Evolutionary conservation across 257 asterid genomes (phyloP), one percentile per base, ranked within the genome.

Genomic region (Scutellaria baicalensis): DNA sequence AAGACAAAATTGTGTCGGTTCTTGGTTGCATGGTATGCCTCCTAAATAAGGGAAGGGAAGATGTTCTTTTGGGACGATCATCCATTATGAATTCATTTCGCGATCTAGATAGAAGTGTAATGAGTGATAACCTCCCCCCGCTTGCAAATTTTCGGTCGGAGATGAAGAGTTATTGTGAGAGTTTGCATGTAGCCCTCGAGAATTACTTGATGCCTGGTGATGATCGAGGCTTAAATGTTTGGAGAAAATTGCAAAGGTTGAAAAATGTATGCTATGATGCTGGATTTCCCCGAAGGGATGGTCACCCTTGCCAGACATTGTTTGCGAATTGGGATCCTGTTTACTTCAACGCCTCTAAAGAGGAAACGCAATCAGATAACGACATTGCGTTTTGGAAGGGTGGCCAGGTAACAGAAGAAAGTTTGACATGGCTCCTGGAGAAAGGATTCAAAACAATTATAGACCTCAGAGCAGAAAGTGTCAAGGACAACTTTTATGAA

Each of bases 21-120:
- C 96, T 94, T 66, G 97, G 99, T 70, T 89, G 99, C 87, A 94
- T 94, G 97, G 85, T 91, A 12, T 94, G 91, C 70, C 96, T 94
- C 20, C 81, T 94, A 35, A 89, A 91, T 66, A 89, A 94, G 83
- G 99, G 99, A 60, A 86, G 89, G 74, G 97, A 87, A 64, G 99
- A 94, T 68, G 99, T 94, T 59, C 81, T 94, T 40, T 61, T 83
- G 13, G 97, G 99, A 49, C 80, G 99, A 73, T 86, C 96, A 14
- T 84, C 91, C 16, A 70, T 83, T 39, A 75, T 80, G 75, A 83
- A 74, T 72, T 74, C 90, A 20, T 93, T 81, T 52, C 95, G 86
- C 13, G 88, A 82, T 54, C 56, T 84, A 1, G 91, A 86, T 69
- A 78, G 78, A 64, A 77, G 64, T 69, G 42, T 63, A 51, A 82